Evolutionary conservation across 768 basidiomycete species (phyloP).

Genomic region (Suillus weaverae): DNA sequence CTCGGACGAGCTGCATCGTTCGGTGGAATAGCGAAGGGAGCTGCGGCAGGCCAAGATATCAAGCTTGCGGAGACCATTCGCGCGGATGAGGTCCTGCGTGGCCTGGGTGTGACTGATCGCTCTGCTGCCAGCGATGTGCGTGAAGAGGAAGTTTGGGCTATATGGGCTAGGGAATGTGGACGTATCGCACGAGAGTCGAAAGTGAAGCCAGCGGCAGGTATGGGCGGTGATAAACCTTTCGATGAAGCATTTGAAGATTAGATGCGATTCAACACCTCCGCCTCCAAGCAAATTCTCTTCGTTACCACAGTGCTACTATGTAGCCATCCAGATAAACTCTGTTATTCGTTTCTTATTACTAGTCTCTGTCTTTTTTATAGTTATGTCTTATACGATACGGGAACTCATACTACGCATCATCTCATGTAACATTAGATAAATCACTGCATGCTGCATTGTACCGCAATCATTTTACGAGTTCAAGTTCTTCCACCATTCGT

Average conservation of each 20-base stretch:
- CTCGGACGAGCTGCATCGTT: slow-evolving; percentile 64
- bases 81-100: slow-evolving; percentile 68
- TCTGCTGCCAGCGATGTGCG: slow-evolving; percentile 32
- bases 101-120: slow-evolving; percentile 50
- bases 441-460: slow-evolving; percentile 1
- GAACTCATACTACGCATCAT: not conserved
- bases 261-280: slow-evolving; percentile 1
- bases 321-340: slow-evolving; percentile 11
- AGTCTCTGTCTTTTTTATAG: slow-evolving; percentile 18
- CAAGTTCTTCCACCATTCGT: slow-evolving; percentile 55
- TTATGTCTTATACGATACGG: slow-evolving; percentile 24
- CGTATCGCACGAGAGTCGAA: slow-evolving; percentile 39
- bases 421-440: not conserved
- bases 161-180: slow-evolving; percentile 42
- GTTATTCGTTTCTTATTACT: slow-evolving; percentile 10
- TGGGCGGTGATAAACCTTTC: slow-evolving; percentile 23
- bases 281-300: not conserved
- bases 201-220: slow-evolving; percentile 15
- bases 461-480: not conserved
- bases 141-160: slow-evolving; percentile 44
- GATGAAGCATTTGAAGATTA: slow-evolving; percentile 36
- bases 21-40: slow-evolving; percentile 30
- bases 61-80: slow-evolving; percentile 62
- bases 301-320: slow-evolving; percentile 10
- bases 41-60: slow-evolving; percentile 42